phyloP scores from a whole-genome alignment of 768 basidiomycete species.

The Trametopsis cervina region DNA sequence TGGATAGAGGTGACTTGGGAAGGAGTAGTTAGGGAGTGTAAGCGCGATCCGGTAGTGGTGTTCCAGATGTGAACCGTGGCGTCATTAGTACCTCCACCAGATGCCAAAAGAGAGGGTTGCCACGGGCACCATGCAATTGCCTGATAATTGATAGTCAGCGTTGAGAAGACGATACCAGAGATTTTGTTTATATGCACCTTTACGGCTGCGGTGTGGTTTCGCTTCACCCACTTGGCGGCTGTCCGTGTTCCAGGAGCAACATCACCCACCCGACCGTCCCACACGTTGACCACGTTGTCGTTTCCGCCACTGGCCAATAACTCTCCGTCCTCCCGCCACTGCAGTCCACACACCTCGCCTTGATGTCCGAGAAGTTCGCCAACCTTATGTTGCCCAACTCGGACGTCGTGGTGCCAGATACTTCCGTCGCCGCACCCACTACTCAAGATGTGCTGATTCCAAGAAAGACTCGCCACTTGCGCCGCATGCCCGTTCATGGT shows the following conservation, averaged over 20 bases:
- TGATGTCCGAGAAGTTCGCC: constrained; percentile 86
- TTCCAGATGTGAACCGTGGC: constrained; percentile 90
- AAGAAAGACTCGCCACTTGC: constrained; percentile 79
- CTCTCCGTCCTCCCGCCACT: constrained; percentile 85
- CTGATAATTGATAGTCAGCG: constrained; percentile 29
- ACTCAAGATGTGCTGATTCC: constrained; percentile 81
- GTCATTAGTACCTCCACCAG: constrained; percentile 93
- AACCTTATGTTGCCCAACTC: constrained; percentile 75
- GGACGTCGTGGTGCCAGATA: constrained; percentile 95
- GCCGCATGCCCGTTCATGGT: constrained; percentile 88
- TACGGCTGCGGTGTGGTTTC: constrained; percentile 46
- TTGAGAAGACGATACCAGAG: neutral
- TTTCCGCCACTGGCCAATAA: constrained; percentile 93
- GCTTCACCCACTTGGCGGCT: constrained; percentile 44
- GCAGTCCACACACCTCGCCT: constrained; percentile 89
- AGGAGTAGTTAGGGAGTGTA: constrained; percentile 80
- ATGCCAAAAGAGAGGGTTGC: constrained; percentile 86
- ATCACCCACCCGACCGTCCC: constrained; percentile 68
- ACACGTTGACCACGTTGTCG: constrained; percentile 96
- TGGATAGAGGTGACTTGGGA: constrained; percentile 90
- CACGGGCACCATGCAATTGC: constrained; percentile 97
- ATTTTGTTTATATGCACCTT: constrained; percentile 11
- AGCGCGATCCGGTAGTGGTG: constrained; percentile 82
- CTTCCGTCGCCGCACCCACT: constrained; percentile 92
- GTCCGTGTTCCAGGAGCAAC: constrained; percentile 17